Evolutionary conservation across 345 rosid genomes (phyloP), one percentile per base, ranked within the genome.

Genomic region (Brassica nigra): DNA sequence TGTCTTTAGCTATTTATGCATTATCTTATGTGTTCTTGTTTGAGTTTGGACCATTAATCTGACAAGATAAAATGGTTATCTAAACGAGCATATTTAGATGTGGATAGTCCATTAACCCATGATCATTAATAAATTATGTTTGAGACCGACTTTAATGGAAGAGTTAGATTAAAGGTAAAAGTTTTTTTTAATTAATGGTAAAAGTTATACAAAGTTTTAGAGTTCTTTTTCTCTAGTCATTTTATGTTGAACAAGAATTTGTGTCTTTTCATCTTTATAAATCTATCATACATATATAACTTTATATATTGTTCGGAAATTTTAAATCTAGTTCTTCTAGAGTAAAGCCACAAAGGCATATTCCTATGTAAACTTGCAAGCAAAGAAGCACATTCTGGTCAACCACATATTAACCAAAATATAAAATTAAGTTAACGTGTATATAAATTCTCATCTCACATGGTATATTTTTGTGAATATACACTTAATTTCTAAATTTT

Each of bases 351-450:
- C 3, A 11, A 36, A 37, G 9, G 80, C 63, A 77, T 77, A 70
- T 77, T 70, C 80, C 37, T 2, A 62, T 3, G 14, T 16, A 62
- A 39, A 44, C 52, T 47, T 23, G 15, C 61, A 11, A 76, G 29
- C 74, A 28, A 49, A 77, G 54, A 47, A 70, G 75, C 70, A 77
- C 70, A 70, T 77, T 47, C 80, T 27, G n/a, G 42, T 49, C 70
- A 70, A 49, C 54, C 80, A 68, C 29, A 8, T 6, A 20, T 61
- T 1, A 55, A 66, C 16, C 12, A 39, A 36, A 8, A 27, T 6
- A 37, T 28, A 27, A 23, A 66, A 66, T 34, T 36, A 27, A 4
- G 29, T 42, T 16, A 67, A 67, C 47, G 10, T 59, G 4, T 27
- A 59, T 27, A 6, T 8, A 62, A 29, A 44, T 63, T 16, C 31